Evolutionary conservation across 108 stramenopile genomes (phyloP).

Genomic region (Parietichytrium sp.): DNA sequence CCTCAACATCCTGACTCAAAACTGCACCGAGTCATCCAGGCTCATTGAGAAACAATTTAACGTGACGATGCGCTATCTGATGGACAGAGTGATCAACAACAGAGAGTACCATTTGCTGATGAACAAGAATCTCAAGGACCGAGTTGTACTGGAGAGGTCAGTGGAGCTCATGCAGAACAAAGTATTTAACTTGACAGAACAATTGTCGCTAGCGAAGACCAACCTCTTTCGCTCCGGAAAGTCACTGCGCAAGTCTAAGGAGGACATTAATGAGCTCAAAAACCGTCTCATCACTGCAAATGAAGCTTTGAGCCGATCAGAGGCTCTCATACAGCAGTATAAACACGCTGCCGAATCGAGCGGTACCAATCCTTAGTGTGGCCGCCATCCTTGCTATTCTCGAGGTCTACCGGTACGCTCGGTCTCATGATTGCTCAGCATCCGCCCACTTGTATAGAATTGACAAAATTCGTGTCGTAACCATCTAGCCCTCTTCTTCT

Average conservation of each 20-base stretch:
- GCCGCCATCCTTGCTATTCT: no score
- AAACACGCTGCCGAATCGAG: no score
- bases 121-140: neutral
- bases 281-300: neutral
- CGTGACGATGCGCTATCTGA: conserved; percentile 29
- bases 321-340: no score
- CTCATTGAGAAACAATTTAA: conserved; percentile 36
- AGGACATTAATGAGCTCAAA: conserved; percentile 11
- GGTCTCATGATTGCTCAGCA: no score
- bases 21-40: conserved; percentile 12
- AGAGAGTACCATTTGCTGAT: conserved; percentile 10
- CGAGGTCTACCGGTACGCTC: no score
- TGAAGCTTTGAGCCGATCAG: neutral
- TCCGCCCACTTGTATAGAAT: no score
- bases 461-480: no score
- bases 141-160: conserved; percentile 6
- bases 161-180: conserved; percentile 34
- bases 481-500: no score
- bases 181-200: conserved; percentile 6
- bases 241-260: neutral
- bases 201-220: conserved; percentile 2
- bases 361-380: no score
- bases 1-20: neutral
- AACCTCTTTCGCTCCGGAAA: neutral
- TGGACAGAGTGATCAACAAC: conserved; percentile 36